phyloP scores from a whole-genome alignment of 1,284 basidiomycete genomes.

The Cryptococcus neoformans region DNA sequence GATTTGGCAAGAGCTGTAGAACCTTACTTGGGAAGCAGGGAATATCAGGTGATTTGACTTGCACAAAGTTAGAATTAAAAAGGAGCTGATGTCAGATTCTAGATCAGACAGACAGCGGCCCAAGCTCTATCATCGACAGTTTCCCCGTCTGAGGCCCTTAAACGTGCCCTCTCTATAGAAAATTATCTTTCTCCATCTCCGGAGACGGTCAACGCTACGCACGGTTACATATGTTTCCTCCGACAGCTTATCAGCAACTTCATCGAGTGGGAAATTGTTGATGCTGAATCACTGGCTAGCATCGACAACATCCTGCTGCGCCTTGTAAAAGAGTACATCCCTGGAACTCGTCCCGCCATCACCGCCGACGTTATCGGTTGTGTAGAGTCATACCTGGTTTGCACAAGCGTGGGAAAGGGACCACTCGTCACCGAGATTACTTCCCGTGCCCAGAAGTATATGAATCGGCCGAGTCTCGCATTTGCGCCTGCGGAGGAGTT shows the following conservation, averaged over 20 bases:
- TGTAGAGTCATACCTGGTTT: conserved; percentile 13
- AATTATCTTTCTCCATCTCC: conserved; percentile 4
- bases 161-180: conserved; percentile 11
- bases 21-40: conserved; percentile 26
- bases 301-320: conserved; percentile 12
- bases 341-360: conserved; percentile 5
- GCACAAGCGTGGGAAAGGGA: neutral
- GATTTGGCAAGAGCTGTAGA: conserved; percentile 18
- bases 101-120: conserved; percentile 41
- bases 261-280: conserved; percentile 20
- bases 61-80: neutral
- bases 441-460: neutral
- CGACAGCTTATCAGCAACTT: conserved; percentile 30
- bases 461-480: neutral
- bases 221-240: conserved; percentile 35
- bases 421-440: neutral
- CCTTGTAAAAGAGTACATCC: conserved; percentile 4
- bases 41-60: conserved; percentile 32
- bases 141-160: conserved; percentile 20
- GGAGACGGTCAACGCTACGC: conserved; percentile 21
- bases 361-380: conserved; percentile 17
- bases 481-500: conserved; percentile 10
- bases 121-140: conserved; percentile 43
- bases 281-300: neutral
- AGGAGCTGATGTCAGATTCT: neutral